Percentiles rank a stretch among this genome's conserved stretches.
Evolutionary conservation across 805 yeast genomes (phyloP).

Genomic region (Zygosaccharomyces lentus): DNA sequence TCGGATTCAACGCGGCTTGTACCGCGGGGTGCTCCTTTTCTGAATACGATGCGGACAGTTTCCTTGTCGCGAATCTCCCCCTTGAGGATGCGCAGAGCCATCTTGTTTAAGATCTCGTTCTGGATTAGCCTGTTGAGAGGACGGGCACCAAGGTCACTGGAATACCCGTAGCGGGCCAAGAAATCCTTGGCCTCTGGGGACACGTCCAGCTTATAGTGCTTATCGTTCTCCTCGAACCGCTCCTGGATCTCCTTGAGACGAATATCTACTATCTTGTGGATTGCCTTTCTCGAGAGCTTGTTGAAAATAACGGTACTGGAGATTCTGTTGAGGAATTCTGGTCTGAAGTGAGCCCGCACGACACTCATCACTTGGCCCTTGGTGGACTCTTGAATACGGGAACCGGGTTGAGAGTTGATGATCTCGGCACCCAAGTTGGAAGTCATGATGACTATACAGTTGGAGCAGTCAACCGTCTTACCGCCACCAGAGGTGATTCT

Average conservation of each 20-base stretch:
- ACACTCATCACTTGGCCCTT: slow-evolving; percentile 76
- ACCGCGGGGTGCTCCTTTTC: slow-evolving; percentile 28
- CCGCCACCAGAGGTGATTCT: slow-evolving; percentile 93
- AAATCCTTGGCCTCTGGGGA: slow-evolving; percentile 74
- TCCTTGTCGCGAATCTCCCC: slow-evolving; percentile 90
- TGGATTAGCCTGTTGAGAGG: slow-evolving; percentile 93
- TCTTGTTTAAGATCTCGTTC: slow-evolving; percentile 74
- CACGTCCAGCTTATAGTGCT: slow-evolving; percentile 66
- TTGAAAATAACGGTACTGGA: slow-evolving; percentile 91
- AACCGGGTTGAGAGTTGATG: slow-evolving; percentile 60
- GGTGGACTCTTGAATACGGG: slow-evolving; percentile 64
- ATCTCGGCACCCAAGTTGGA: slow-evolving; percentile 95
- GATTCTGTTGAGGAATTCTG: slow-evolving; percentile 95
- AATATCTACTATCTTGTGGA: slow-evolving; percentile 83
- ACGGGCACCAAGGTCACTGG: slow-evolving; percentile 92
- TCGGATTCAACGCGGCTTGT: slow-evolving; percentile 27
- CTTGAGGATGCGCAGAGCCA: slow-evolving; percentile 83
- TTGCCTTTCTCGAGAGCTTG: slow-evolving; percentile 85
- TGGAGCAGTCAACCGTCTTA: slow-evolving; percentile 87
- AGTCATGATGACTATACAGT: slow-evolving; percentile 91
- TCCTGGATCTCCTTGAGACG: slow-evolving; percentile 80
- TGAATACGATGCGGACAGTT: slow-evolving; percentile 58
- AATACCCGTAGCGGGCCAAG: slow-evolving; percentile 81
- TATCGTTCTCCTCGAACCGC: slow-evolving; percentile 81
- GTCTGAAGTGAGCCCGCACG: slow-evolving; percentile 88